Evolutionary conservation across 345 rosid species (phyloP), one percentile per base, ranked within the genome.

Genomic region (Linum tenue): DNA sequence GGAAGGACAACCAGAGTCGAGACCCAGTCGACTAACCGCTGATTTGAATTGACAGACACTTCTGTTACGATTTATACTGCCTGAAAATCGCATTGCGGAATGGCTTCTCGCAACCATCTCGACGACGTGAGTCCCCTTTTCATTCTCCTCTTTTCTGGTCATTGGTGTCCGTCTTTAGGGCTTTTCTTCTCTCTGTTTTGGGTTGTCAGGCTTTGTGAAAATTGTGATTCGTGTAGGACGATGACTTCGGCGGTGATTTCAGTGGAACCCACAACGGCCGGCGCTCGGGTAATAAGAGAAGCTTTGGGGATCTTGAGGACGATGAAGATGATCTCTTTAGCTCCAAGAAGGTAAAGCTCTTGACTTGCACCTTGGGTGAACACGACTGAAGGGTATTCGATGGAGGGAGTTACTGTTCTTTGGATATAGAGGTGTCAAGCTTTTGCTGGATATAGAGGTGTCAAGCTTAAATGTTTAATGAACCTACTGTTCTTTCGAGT

Each of bases 291-390:
- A 75, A 17, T 67, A 90, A 86, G 84, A 85, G 96, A 81, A 80
- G 83, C 70, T 94, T 85, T 65, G 91, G 81, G 61, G 99, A 90
- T 58, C 74, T 88, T 37, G 99, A 88, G 67, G 96, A 90, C 64
- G 99, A 94, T 3, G 99, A 90, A 66, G 99, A 90, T 62, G 97
- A 88, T 59, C 76, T 90, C 39, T 88, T 90, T 73, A 87, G 89
- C 65, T 79, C 97, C 16, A 86, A 86, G 70, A 86, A 85, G 91
- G 96, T 90, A 59, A 1, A 5, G 2, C 7, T 5, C 5, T 57
- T 57, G 14, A 16, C 37, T 55, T 57, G 14, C 15, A 3, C 17
- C 9, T 41, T 39, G 39, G 11, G 39, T 11, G 1, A n/a, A 37
- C 37, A 4, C 1, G 7, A 22, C 5, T 59, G 61, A 12, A 16